These are phyloP conservation scores for Ustilago crameri DNA, from an alignment of 1,284 basidiomycete genomes.

Conservation along the genomic window DNA sequence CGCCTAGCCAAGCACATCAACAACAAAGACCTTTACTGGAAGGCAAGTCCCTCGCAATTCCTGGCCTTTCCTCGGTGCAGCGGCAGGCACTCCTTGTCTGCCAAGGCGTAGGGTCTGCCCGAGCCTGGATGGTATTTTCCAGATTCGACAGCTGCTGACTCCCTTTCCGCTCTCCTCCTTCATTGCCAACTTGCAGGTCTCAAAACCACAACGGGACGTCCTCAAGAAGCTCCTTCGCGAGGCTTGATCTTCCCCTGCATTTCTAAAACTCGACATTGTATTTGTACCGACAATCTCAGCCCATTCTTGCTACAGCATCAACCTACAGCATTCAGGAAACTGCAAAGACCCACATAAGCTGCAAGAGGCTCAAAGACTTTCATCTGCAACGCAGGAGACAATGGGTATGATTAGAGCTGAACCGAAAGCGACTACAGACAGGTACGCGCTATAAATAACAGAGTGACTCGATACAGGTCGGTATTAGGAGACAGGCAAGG, in stretches of 20 bases:
- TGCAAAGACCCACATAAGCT: neutral
- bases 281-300: slow-evolving; percentile 31
- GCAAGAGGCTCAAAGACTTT: neutral
- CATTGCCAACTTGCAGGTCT: slow-evolving; percentile 22
- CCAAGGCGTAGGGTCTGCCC: no score
- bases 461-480: neutral
- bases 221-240: slow-evolving; percentile 45
- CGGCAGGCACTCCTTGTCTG: no score
- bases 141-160: no score
- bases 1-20: slow-evolving; percentile 38
- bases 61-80: no score
- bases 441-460: no score
- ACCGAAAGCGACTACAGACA: no score
- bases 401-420: no score
- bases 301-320: neutral
- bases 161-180: no score
- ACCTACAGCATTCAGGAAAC: no score
- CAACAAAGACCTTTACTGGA: slow-evolving; percentile 54
- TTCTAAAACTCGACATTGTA: slow-evolving; percentile 13
- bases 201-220: slow-evolving; percentile 42
- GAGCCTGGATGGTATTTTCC: no score
- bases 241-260: slow-evolving; percentile 11
- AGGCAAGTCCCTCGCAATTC: slow-evolving; percentile 51
- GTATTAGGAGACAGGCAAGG: slow-evolving; percentile 12
- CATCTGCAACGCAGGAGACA: no score